These are phyloP conservation scores for Fraxinus greggii DNA, from an alignment of 305 asterid genomes.

Conservation along the genomic window DNA sequence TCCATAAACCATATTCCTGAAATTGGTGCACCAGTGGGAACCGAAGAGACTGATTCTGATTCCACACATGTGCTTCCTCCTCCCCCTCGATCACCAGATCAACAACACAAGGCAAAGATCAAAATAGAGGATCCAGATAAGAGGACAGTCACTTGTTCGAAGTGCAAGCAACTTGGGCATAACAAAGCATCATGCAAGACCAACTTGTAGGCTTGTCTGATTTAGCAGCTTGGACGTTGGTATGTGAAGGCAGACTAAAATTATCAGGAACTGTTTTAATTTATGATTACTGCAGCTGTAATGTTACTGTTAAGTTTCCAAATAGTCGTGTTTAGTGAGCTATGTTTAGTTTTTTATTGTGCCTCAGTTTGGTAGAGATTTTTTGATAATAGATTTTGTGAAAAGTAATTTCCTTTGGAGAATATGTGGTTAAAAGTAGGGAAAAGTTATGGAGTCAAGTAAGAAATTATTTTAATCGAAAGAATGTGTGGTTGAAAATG, in stretches of 20 bases:
- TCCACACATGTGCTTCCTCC: slow-evolving; percentile 68
- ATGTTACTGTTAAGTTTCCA: not conserved
- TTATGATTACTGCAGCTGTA: slow-evolving; percentile 1
- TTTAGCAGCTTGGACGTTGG: not conserved
- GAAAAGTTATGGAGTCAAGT: not conserved
- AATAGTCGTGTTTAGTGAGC: not conserved
- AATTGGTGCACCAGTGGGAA: slow-evolving; percentile 35
- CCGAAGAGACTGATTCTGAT: slow-evolving; percentile 42
- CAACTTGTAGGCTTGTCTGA: slow-evolving; percentile 4
- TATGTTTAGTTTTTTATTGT: not conserved
- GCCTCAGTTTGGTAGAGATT: not conserved
- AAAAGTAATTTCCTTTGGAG: not conserved
- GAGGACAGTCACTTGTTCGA: slow-evolving; percentile 86
- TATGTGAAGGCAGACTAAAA: not conserved
- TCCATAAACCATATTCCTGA: slow-evolving; percentile 50
- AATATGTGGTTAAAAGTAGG: not conserved
- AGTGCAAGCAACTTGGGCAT: slow-evolving; percentile 87
- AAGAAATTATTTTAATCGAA: not conserved
- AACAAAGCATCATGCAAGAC: slow-evolving; percentile 87
- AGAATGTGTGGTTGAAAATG: not conserved
- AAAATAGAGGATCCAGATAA: slow-evolving; percentile 58
- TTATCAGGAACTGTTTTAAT: slow-evolving; percentile 1
- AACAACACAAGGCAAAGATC: slow-evolving; percentile 48
- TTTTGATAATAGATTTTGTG: not conserved
- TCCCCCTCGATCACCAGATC: slow-evolving; percentile 35